These are phyloP conservation scores for Ascoidea rubescens DNA, from an alignment of 805 yeast species.

Conservation along the genomic window DNA sequence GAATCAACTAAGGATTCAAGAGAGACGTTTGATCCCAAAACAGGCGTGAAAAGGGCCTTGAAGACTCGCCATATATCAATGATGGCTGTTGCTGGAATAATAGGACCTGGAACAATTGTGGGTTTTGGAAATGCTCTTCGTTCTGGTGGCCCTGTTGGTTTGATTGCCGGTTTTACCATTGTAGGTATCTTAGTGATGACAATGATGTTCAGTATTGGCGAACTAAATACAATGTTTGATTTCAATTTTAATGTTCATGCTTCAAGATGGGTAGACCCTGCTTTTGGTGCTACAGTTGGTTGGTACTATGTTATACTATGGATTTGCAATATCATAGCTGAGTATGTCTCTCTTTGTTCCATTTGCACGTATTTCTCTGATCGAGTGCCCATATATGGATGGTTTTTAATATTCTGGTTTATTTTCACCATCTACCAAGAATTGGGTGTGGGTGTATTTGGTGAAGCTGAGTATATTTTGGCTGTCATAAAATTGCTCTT, in stretches of 20 bases:
- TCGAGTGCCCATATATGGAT: constrained; percentile 39
- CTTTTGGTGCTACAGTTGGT: constrained; percentile 44
- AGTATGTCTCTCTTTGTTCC: constrained; percentile 38
- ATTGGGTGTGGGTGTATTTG: constrained; percentile 38
- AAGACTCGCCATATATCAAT: constrained; percentile 37
- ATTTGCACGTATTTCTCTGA: constrained; percentile 36
- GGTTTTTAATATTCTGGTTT: constrained; percentile 38
- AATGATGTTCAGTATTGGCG: constrained; percentile 45
- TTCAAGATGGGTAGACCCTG: constrained; percentile 34
- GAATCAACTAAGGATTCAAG: not conserved
- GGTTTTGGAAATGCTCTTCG: constrained; percentile 38
- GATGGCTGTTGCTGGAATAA: constrained; percentile 41
- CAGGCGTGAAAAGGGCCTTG: constrained; percentile 29
- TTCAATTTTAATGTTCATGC: constrained; percentile 40
- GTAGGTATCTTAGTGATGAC: constrained; percentile 38
- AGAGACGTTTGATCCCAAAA: constrained; percentile 13
- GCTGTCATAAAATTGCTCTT: constrained; percentile 36
- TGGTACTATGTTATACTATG: constrained; percentile 40
- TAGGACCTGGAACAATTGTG: constrained; percentile 46
- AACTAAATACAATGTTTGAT: constrained; percentile 38
- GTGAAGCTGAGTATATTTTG: constrained; percentile 41
- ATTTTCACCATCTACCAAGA: constrained; percentile 35
- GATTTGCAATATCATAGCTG: constrained; percentile 41
- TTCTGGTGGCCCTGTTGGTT: constrained; percentile 39
- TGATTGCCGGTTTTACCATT: constrained; percentile 34